Evolutionary conservation across 2,329 filamentous ascomycete species (phyloP).

Genomic region (Sporothrix humicola): DNA sequence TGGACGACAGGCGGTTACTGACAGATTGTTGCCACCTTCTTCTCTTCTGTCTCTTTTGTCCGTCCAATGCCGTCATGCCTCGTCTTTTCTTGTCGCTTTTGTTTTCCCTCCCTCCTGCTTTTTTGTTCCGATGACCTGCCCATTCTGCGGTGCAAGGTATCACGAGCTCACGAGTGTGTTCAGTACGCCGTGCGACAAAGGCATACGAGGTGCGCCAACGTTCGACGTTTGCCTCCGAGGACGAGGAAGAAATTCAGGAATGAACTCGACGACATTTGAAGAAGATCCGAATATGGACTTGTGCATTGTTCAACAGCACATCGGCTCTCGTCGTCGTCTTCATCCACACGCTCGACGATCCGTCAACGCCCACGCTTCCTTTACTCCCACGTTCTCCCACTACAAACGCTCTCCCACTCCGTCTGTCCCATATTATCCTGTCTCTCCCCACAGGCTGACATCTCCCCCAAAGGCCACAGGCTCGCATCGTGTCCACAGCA

Average conservation of each 20-base stretch:
- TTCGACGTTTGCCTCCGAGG: background rate
- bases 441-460: slow-evolving; percentile 11
- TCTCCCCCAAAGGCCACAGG: slow-evolving; percentile 13
- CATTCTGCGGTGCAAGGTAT: slow-evolving; percentile 27
- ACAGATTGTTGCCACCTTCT: too few relatives aligned
- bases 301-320: background rate
- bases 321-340: too few relatives aligned
- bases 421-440: too few relatives aligned
- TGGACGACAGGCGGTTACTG: too few relatives aligned
- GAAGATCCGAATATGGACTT: slow-evolving; percentile 2
- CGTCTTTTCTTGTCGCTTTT: background rate
- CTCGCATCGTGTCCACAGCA: slow-evolving; percentile 10
- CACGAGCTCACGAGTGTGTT: background rate
- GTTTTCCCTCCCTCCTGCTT: background rate
- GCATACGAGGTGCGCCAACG: background rate
- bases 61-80: background rate
- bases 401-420: background rate
- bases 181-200: background rate
- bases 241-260: too few relatives aligned
- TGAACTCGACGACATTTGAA: too few relatives aligned
- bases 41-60: too few relatives aligned
- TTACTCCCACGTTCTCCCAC: background rate
- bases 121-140: slow-evolving; percentile 29
- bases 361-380: too few relatives aligned
- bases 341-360: too few relatives aligned